Evolutionary conservation across 805 yeast genomes (phyloP).

Genomic region (Metschnikowia reukaufii): DNA sequence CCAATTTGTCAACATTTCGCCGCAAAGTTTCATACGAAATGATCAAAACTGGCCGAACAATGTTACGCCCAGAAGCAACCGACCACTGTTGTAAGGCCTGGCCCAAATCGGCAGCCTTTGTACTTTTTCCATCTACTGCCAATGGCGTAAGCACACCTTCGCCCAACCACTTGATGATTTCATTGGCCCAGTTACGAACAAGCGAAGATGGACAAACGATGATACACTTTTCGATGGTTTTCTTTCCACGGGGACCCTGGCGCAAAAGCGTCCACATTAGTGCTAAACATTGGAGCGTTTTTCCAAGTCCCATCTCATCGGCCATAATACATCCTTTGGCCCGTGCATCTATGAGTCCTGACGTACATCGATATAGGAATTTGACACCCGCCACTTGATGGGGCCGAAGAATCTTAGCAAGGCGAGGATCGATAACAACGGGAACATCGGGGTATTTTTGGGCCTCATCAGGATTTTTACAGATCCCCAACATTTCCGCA

Average conservation of each 20-base stretch:
- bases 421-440: conserved; percentile 89
- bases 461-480: conserved; percentile 47
- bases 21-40: conserved; percentile 93
- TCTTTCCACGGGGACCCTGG: conserved; percentile 84
- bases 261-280: conserved; percentile 88
- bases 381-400: conserved; percentile 96
- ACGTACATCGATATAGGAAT: conserved; percentile 84
- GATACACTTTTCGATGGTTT: conserved; percentile 83
- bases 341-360: conserved; percentile 77
- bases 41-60: conserved; percentile 90
- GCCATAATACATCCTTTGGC: conserved; percentile 98
- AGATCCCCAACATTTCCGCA: conserved; percentile 78
- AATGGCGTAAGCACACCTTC: conserved; percentile 84
- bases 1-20: conserved; percentile 74
- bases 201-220: conserved; percentile 94
- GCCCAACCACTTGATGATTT: conserved; percentile 92
- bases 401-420: conserved; percentile 84
- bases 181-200: conserved; percentile 97
- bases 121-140: conserved; percentile 88
- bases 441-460: conserved; percentile 80
- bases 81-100: conserved; percentile 81
- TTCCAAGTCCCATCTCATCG: conserved; percentile 95
- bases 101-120: conserved; percentile 67
- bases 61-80: conserved; percentile 77
- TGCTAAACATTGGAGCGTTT: conserved; percentile 85